Percentiles rank a stretch among this genome's conserved stretches.
phyloP scores from a whole-genome alignment of 2,329 filamentous ascomycete genomes.

The Cladosporium velox region DNA sequence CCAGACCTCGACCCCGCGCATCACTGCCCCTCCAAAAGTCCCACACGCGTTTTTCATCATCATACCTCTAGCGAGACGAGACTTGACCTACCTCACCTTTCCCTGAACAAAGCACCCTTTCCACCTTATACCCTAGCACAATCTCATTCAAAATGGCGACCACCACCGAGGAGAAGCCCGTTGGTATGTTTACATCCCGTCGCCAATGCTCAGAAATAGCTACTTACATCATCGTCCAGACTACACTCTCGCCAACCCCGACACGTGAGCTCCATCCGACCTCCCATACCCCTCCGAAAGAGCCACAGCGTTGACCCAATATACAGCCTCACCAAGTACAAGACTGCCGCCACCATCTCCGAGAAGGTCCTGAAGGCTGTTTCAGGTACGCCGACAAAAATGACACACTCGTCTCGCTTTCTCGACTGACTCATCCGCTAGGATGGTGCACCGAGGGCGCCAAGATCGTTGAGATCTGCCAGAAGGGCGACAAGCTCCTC shows the following conservation, averaged over 20 bases:
- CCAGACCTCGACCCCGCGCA: conserved; percentile 3
- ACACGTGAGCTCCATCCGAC: conserved; percentile 35
- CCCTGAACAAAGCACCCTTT: conserved; percentile 3
- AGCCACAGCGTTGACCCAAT: conserved; percentile 85
- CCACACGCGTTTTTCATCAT: conserved; percentile 12
- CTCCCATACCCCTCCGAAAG: conserved; percentile 1
- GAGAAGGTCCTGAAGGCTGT: conserved; percentile 93
- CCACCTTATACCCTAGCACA: conserved; percentile 1
- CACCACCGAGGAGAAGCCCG: conserved; percentile 20
- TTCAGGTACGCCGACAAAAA: conserved; percentile 49
- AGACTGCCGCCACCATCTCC: conserved; percentile 91
- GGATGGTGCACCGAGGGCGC: conserved; percentile 76
- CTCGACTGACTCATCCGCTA: conserved; percentile 32
- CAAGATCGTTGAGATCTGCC: conserved; percentile 92
- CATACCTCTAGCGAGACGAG: background rate
- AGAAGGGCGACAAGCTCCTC: conserved; percentile 91
- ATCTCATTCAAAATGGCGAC: conserved; percentile 18
- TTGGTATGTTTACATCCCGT: background rate
- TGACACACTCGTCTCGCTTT: conserved; percentile 6
- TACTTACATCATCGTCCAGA: conserved; percentile 30
- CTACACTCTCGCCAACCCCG: conserved; percentile 42
- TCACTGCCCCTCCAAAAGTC: conserved; percentile 12
- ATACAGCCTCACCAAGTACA: conserved; percentile 98
- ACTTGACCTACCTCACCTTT: conserved; percentile 9
- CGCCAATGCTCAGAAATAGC: background rate